Conservation (phyloP, 116 monocot genomes). For the Cymodocea nodosa region DNA sequence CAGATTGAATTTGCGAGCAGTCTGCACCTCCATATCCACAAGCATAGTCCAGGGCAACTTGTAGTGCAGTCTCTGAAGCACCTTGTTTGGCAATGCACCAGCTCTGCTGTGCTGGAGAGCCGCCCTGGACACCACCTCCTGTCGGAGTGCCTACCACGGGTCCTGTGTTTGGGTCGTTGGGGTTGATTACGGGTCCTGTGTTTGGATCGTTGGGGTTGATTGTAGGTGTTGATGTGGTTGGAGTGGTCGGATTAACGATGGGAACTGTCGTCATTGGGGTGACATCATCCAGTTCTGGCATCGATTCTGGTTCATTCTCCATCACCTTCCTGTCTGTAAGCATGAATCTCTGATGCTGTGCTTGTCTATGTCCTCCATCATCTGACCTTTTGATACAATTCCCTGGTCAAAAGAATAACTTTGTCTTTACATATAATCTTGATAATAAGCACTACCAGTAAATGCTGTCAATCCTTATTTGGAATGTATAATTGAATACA, state of each 20-base stretch:
- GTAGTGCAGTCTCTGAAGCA: conserved; percentile 17
- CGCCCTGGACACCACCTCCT: neutral
- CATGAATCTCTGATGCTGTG: neutral
- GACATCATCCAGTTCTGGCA: neutral
- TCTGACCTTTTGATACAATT: neutral
- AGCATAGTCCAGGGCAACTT: conserved; percentile 24
- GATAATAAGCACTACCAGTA: too few relatives aligned
- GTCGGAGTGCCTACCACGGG: neutral
- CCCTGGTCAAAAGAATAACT: neutral
- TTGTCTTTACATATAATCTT: too few relatives aligned
- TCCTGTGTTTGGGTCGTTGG: neutral
- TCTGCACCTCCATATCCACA: conserved; percentile 25
- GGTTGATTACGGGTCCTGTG: neutral
- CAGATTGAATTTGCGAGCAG: conserved; percentile 18
- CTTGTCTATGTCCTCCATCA: neutral
- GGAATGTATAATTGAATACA: too few relatives aligned
- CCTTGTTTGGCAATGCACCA: conserved; percentile 25
- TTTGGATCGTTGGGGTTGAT: conserved; percentile 7
- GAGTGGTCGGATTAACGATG: conserved; percentile 15
- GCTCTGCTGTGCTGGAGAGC: conserved; percentile 5
- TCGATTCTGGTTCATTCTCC: neutral
- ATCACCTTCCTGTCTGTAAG: neutral
- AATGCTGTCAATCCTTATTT: too few relatives aligned
- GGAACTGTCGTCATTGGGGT: conserved; percentile 16
- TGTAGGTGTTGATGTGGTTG: conserved; percentile 4